phyloP scores from a whole-genome alignment of 31 red algal species.

The Porphyra umbilicalis region DNA sequence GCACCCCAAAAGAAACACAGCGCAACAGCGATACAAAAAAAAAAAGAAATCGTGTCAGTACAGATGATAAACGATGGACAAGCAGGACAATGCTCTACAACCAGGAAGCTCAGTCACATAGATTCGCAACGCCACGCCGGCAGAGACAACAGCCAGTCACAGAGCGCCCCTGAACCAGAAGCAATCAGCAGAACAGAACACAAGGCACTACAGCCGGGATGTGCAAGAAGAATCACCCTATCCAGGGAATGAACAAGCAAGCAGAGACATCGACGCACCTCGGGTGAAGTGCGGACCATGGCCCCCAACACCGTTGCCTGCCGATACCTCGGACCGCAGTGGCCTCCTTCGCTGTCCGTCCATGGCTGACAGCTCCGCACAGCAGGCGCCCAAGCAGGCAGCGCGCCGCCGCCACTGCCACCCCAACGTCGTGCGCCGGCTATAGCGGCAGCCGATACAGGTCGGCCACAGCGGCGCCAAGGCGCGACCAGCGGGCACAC shows the following conservation, averaged over 20 bases:
- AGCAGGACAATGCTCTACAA: too few species aligned
- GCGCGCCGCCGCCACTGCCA: too few species aligned
- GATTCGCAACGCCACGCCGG: not conserved
- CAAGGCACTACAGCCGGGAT: too few species aligned
- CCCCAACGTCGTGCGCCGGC: too few species aligned
- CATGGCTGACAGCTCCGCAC: not conserved
- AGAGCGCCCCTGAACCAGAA: not conserved
- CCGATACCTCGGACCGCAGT: not conserved
- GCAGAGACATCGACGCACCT: not conserved
- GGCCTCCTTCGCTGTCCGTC: not conserved
- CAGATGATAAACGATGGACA: too few species aligned
- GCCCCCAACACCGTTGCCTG: not conserved
- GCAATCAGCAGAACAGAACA: too few species aligned
- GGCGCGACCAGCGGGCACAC: not conserved
- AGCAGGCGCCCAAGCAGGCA: not conserved
- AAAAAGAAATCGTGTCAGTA: not conserved
- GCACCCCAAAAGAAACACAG: not conserved
- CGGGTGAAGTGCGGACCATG: not conserved
- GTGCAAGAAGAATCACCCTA: too few species aligned
- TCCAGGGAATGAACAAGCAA: too few species aligned
- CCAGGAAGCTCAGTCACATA: too few species aligned
- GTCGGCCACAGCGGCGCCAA: not conserved
- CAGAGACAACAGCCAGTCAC: not conserved
- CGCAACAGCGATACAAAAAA: not conserved
- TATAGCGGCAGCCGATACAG: not conserved